Percentiles rank a stretch among this genome's conserved stretches.
Evolutionary conservation across 192 early-diverging fungal genomes (phyloP).

Genomic region (Thamnidium elegans): DNA sequence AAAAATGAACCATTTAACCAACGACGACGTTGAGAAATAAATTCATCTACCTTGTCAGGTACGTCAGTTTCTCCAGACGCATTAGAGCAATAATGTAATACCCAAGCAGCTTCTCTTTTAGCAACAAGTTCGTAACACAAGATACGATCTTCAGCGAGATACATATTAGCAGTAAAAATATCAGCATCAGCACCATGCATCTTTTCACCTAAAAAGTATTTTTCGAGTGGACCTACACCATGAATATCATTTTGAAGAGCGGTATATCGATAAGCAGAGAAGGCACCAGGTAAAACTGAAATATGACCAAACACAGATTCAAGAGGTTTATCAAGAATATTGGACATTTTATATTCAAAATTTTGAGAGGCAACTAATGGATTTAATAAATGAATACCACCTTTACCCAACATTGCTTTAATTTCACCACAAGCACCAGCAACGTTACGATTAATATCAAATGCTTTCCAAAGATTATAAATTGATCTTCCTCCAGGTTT

Average conservation of each 20-base stretch:
- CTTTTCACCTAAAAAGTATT: slow-evolving; percentile 77
- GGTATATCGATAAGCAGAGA: slow-evolving; percentile 74
- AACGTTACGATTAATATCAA: slow-evolving; percentile 67
- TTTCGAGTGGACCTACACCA: slow-evolving; percentile 59
- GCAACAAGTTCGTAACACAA: slow-evolving; percentile 77
- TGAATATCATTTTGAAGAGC: slow-evolving; percentile 62
- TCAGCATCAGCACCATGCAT: slow-evolving; percentile 54
- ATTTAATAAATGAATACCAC: slow-evolving; percentile 59
- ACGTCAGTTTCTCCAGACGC: slow-evolving; percentile 78
- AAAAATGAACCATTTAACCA: slow-evolving; percentile 87
- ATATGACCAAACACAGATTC: slow-evolving; percentile 95
- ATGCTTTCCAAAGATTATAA: slow-evolving; percentile 77
- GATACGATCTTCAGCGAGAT: slow-evolving; percentile 72
- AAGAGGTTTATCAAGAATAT: slow-evolving; percentile 77
- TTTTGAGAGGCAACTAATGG: slow-evolving; percentile 78
- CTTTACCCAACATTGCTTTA: slow-evolving; percentile 58
- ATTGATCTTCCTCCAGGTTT: slow-evolving; percentile 66
- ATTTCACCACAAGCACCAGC: slow-evolving; percentile 88
- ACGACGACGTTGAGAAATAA: slow-evolving; percentile 75
- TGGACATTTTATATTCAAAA: slow-evolving; percentile 78
- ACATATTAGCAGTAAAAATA: slow-evolving; percentile 67
- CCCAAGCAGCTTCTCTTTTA: slow-evolving; percentile 65
- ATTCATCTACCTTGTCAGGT: slow-evolving; percentile 65
- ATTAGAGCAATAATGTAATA: slow-evolving; percentile 65
- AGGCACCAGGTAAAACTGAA: slow-evolving; percentile 87